Conservation (phyloP, 2,329 filamentous ascomycete species). For the Colletotrichum nymphaeae region DNA sequence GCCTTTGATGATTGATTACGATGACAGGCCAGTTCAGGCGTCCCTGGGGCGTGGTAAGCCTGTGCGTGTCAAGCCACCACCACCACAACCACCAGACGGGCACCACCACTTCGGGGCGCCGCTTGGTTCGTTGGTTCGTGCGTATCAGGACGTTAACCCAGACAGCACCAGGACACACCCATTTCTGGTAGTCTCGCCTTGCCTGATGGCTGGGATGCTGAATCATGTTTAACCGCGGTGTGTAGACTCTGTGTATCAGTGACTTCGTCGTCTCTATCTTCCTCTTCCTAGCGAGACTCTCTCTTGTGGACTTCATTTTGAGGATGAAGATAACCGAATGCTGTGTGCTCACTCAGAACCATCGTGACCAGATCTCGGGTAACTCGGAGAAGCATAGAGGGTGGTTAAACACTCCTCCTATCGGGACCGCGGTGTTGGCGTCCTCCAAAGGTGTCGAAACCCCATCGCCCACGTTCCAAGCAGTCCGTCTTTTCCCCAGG, state of each 20-base stretch:
- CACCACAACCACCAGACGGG: too few species aligned
- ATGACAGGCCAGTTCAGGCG: not conserved
- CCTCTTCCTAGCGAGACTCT: not conserved
- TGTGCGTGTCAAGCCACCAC: not conserved
- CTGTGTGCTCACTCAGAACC: not conserved
- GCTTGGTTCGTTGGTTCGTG: slow-evolving; percentile 31
- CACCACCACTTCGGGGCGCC: not conserved
- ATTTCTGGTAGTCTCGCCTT: not conserved
- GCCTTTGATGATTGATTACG: not conserved
- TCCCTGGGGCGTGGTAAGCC: not conserved
- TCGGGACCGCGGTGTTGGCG: not conserved
- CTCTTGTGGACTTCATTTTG: not conserved
- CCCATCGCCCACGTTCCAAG: not conserved
- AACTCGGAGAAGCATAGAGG: not conserved
- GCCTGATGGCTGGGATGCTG: not conserved
- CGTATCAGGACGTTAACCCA: slow-evolving; percentile 9
- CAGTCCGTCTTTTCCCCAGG: not conserved
- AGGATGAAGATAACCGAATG: not conserved
- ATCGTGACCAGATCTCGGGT: not conserved
- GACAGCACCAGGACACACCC: not conserved
- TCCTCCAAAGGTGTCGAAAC: not conserved
- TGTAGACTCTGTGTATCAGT: not conserved
- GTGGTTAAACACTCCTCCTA: not conserved
- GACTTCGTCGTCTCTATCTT: not conserved
- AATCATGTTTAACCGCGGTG: slow-evolving; percentile 22